A percentile compares a stretch with the other conserved stretches of the same genome.
Conservation (phyloP, 164 flowering plant species). For the Chimonanthus salicifolius region DNA sequence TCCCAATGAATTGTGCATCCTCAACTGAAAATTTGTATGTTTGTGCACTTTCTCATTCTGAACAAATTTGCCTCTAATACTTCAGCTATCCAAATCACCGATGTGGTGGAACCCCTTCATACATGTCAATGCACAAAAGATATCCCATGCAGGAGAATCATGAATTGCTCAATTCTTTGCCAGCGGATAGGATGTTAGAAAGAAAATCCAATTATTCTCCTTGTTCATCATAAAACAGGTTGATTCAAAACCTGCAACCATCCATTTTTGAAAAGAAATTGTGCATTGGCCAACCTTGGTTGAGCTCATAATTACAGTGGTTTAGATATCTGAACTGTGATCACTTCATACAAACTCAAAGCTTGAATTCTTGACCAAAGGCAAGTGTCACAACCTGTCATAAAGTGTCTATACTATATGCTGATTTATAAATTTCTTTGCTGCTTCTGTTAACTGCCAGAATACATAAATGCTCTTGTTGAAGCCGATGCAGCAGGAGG, state of each 20-base stretch:
- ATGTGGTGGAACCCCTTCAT: neutral
- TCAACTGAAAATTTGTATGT: neutral
- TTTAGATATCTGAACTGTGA: neutral
- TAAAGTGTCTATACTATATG: neutral
- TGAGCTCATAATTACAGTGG: neutral
- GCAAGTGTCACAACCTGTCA: neutral
- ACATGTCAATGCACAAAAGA: neutral
- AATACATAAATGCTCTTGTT: slow-evolving; percentile 58
- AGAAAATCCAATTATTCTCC: neutral
- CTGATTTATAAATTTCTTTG: neutral
- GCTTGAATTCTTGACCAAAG: neutral
- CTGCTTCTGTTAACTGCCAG: slow-evolving; percentile 27
- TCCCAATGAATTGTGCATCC: neutral
- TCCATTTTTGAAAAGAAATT: neutral
- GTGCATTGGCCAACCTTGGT: neutral
- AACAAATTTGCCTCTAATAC: too few species aligned
- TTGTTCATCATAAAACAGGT: neutral
- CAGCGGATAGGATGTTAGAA: neutral
- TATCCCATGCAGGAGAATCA: neutral
- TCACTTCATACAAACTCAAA: neutral
- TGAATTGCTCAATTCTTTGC: neutral
- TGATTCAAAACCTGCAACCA: neutral
- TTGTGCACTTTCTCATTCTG: neutral
- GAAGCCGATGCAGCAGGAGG: slow-evolving; percentile 68
- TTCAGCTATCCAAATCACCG: neutral